Percentiles rank a stretch among this genome's conserved stretches.
phyloP scores from a whole-genome alignment of 768 basidiomycete genomes.

The Tylopilus subfusipes region DNA sequence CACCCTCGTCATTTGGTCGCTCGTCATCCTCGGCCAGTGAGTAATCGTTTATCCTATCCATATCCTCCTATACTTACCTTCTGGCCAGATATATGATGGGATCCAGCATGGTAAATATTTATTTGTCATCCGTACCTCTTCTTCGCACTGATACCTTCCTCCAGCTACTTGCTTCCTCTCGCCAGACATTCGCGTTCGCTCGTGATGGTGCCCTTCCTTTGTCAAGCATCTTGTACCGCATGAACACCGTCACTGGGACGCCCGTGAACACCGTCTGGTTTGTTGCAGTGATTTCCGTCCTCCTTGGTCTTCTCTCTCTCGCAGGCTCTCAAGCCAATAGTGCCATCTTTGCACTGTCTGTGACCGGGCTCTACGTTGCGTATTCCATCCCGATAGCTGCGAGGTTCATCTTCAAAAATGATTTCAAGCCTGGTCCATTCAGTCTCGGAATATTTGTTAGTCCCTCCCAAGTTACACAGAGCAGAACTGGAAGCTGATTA shows the following conservation, averaged over 20 bases:
- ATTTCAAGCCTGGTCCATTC: background rate
- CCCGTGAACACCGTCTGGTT: constrained; percentile 63
- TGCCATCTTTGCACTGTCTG: background rate
- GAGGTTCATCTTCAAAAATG: constrained; percentile 41
- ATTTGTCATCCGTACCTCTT: background rate
- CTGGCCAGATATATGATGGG: constrained; percentile 44
- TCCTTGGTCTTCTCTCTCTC: constrained; percentile 53
- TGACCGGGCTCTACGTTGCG: background rate
- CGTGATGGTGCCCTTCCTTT: constrained; percentile 62
- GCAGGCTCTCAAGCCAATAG: constrained; percentile 58
- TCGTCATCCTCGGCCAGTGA: constrained; percentile 48
- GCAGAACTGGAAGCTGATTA: background rate
- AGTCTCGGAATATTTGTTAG: constrained; percentile 42
- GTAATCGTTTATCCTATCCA: constrained; percentile 2
- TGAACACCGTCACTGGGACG: constrained; percentile 49
- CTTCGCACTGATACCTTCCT: background rate
- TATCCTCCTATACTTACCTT: background rate
- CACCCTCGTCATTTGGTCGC: constrained; percentile 50
- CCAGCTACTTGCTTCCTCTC: constrained; percentile 47
- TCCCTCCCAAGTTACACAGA: background rate
- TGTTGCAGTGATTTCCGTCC: constrained; percentile 34
- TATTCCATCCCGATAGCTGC: constrained; percentile 50
- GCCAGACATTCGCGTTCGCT: constrained; percentile 57
- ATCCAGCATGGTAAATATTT: constrained; percentile 41
- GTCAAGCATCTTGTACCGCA: constrained; percentile 50